phyloP scores from a whole-genome alignment of 345 rosid genomes.

The Eucalyptus tenuipes region DNA sequence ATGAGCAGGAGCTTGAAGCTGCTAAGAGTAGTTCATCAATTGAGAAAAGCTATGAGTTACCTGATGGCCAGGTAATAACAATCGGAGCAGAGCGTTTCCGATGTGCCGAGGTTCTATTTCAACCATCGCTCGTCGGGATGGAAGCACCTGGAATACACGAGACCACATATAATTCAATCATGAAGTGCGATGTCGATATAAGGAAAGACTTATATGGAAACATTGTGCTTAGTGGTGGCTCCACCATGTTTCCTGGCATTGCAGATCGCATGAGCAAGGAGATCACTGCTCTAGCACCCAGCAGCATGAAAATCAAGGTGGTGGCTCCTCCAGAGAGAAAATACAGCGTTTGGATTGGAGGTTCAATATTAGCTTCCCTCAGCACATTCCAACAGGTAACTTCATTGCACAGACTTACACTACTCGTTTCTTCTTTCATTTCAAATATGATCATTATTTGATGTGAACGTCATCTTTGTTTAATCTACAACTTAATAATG shows the following conservation, averaged over 20 bases:
- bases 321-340: constrained; percentile 26
- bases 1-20: constrained; percentile 21
- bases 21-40: constrained; percentile 21
- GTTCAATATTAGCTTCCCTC: constrained; percentile 19
- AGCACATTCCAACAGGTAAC: constrained; percentile 25
- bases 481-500: not conserved
- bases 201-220: constrained; percentile 19
- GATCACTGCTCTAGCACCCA: constrained; percentile 19
- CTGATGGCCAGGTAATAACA: constrained; percentile 22
- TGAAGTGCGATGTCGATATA: constrained; percentile 24
- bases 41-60: constrained; percentile 19
- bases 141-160: constrained; percentile 27
- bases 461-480: not conserved
- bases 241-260: constrained; percentile 23
- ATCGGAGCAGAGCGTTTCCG: constrained; percentile 21
- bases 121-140: constrained; percentile 21
- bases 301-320: constrained; percentile 23
- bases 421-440: not conserved
- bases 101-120: constrained; percentile 24
- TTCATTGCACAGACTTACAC: not conserved
- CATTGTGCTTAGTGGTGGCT: constrained; percentile 20
- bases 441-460: not conserved
- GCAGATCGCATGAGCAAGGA: constrained; percentile 27
- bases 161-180: constrained; percentile 22
- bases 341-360: constrained; percentile 23